Evolutionary conservation across 495 filamentous ascomycete genomes (phyloP).

Genomic region (Symbiotaphrina buchneri): DNA sequence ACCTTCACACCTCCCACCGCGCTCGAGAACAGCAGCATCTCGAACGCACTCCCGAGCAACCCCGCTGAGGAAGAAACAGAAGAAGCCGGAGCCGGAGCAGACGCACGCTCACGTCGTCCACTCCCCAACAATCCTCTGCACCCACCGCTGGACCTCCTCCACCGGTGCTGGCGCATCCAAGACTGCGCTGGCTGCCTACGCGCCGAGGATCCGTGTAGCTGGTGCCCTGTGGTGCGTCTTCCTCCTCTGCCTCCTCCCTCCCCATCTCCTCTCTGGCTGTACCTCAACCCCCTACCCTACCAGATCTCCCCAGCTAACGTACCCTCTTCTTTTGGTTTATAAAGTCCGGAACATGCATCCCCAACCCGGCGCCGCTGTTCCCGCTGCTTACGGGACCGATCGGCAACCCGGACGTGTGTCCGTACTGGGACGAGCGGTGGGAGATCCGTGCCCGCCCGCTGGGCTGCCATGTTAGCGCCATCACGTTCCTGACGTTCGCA

Average conservation of each 20-base stretch:
- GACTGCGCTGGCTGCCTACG: not conserved
- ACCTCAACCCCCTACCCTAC: not conserved
- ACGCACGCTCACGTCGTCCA: no score
- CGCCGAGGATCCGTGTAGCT: constrained; percentile 20
- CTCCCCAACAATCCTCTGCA: no score
- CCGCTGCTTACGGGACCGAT: constrained; percentile 23
- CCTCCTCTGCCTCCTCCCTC: no score
- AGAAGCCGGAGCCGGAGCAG: no score
- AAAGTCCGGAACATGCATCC: constrained; percentile 28
- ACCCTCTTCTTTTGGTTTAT: no score
- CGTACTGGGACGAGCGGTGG: constrained; percentile 25
- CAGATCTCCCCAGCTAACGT: no score
- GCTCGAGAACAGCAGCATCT: no score
- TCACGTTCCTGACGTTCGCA: constrained; percentile 21
- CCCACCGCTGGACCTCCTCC: not conserved
- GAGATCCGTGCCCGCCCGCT: constrained; percentile 24
- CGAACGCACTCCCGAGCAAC: no score
- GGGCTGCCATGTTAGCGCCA: constrained; percentile 25
- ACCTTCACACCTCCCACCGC: no score
- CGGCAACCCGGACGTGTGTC: constrained; percentile 20
- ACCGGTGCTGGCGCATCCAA: constrained; percentile 1
- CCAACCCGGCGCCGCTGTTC: constrained; percentile 14
- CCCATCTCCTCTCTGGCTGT: constrained; percentile 1
- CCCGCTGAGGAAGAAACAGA: no score
- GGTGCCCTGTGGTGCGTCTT: constrained; percentile 28